Evolutionary conservation across 352 stramenopile species (phyloP).

Genomic region (Pythium sp.): DNA sequence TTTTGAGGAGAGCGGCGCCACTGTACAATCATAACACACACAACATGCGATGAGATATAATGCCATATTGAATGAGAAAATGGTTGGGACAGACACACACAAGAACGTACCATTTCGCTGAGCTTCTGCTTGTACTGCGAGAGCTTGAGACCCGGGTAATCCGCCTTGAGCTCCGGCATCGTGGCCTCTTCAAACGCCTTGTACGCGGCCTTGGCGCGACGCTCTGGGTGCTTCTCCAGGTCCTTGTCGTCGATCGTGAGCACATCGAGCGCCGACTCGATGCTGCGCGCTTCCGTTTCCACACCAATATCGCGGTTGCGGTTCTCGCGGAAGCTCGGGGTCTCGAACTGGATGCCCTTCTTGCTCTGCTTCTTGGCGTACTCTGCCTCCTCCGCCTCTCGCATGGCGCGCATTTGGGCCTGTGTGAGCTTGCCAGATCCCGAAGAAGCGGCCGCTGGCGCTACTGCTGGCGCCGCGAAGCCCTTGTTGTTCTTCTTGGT

Average conservation of each 20-base stretch:
- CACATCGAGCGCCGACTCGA: neutral
- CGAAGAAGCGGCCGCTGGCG: neutral
- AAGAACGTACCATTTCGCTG: neutral
- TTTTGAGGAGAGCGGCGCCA: neutral
- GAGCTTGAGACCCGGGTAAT: neutral
- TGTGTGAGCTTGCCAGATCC: neutral
- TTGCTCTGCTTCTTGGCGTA: slow-evolving; percentile 1
- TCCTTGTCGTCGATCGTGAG: neutral
- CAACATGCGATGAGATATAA: neutral
- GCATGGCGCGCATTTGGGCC: neutral
- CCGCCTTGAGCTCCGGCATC: neutral
- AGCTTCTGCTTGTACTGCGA: slow-evolving; percentile 2
- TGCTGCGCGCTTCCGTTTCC: neutral
- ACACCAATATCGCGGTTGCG: neutral
- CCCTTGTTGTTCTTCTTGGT: slow-evolving; percentile 1
- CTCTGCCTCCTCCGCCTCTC: neutral
- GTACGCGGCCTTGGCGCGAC: neutral
- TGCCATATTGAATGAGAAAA: neutral
- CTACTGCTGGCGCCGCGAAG: neutral
- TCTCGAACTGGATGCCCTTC: neutral
- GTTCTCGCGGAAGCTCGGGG: neutral
- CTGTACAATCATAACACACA: neutral
- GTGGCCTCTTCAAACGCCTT: neutral
- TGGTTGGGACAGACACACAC: neutral
- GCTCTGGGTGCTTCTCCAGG: neutral